phyloP scores from a whole-genome alignment of 2,329 filamentous ascomycete species.

The Aulographum hederae region DNA sequence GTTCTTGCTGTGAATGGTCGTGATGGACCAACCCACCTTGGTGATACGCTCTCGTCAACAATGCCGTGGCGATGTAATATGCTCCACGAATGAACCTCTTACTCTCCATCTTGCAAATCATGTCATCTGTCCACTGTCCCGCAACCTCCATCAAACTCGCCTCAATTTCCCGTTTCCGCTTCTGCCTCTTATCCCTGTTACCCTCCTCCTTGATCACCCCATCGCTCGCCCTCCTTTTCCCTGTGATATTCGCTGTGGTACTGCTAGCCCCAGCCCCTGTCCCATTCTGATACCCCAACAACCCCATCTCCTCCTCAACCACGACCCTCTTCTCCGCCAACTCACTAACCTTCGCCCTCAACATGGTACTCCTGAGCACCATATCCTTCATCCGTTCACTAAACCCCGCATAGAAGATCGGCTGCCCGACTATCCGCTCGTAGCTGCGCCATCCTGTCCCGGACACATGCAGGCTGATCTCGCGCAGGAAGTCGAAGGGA shows the following conservation, averaged over 20 bases:
- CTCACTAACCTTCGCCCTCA: conserved; percentile 57
- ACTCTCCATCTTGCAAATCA: conserved; percentile 99
- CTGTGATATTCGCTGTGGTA: conserved; percentile 28
- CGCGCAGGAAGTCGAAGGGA: conserved; percentile 66
- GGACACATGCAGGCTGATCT: conserved; percentile 83
- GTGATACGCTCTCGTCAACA: conserved; percentile 84
- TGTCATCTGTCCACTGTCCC: conserved; percentile 72
- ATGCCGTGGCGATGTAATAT: conserved; percentile 76
- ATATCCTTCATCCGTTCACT: conserved; percentile 71
- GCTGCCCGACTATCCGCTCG: conserved; percentile 75
- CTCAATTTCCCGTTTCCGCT: conserved; percentile 53
- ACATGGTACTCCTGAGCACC: conserved; percentile 57
- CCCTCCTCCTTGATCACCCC: conserved; percentile 21
- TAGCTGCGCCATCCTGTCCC: conserved; percentile 93
- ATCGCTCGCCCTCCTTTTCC: conserved; percentile 22
- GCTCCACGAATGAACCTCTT: conserved; percentile 80
- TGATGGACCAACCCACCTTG: conserved; percentile 43
- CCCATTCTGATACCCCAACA: conserved; percentile 25
- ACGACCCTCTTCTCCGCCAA: conserved; percentile 57
- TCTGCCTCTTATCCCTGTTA: conserved; percentile 40
- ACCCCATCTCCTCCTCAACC: conserved; percentile 60
- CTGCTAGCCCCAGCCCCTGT: neutral
- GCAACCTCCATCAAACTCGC: conserved; percentile 60
- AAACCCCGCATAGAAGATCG: conserved; percentile 85
- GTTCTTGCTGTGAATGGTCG: conserved; percentile 1